These are phyloP conservation scores for Geosmithia putterillii DNA, from an alignment of 2,329 filamentous ascomycete species.

Conservation along the genomic window DNA sequence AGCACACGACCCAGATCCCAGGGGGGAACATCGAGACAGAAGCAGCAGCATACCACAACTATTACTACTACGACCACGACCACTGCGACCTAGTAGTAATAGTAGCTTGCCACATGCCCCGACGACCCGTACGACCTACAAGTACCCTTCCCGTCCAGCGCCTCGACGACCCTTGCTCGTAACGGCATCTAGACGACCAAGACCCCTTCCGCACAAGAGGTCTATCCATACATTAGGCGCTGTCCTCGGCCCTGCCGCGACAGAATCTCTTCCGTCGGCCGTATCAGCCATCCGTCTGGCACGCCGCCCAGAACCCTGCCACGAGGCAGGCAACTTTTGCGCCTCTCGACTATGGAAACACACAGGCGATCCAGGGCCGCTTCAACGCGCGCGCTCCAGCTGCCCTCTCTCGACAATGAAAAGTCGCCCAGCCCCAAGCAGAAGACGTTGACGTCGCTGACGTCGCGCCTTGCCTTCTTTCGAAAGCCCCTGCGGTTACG, in stretches of 20 bases:
- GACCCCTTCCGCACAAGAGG: background rate
- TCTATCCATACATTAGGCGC: background rate
- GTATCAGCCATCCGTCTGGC: background rate
- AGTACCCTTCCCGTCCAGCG: background rate
- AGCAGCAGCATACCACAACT: no score
- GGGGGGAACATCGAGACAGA: background rate
- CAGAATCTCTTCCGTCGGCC: background rate
- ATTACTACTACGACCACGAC: no score
- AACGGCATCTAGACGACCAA: background rate
- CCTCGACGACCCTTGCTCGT: background rate
- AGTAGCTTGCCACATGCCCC: background rate
- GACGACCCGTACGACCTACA: background rate
- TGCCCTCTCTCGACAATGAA: constrained; percentile 36
- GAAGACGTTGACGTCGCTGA: constrained; percentile 17
- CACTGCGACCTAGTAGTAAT: no score
- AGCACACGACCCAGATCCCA: background rate
- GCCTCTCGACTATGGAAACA: constrained; percentile 37
- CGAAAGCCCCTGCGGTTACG: constrained; percentile 75
- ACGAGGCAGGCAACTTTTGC: background rate
- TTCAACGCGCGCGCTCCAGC: constrained; percentile 11
- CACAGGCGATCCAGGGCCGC: constrained; percentile 34
- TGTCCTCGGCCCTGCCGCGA: background rate
- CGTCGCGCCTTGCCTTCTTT: constrained; percentile 63
- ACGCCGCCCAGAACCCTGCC: constrained; percentile 1
- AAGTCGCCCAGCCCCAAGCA: constrained; percentile 24